Percentiles rank a stretch among this genome's conserved stretches.
phyloP scores from a whole-genome alignment of 768 basidiomycete species.

The Tephrocybe sp. region DNA sequence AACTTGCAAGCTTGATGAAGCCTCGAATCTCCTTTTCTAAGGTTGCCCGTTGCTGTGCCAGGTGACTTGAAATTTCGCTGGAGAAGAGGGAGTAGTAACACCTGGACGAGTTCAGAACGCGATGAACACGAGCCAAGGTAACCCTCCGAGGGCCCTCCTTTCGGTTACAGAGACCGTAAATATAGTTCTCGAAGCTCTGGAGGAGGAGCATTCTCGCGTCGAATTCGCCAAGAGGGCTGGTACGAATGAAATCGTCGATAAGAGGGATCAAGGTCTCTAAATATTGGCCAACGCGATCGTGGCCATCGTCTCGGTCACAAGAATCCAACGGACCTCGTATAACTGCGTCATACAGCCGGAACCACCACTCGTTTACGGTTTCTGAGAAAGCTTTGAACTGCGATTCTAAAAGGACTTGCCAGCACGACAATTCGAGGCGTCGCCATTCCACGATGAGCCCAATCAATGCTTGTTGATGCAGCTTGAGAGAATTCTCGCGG shows the following conservation, averaged over 20 bases:
- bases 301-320: slow-evolving; percentile 32
- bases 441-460: slow-evolving; percentile 86
- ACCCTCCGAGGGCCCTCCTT: slow-evolving; percentile 26
- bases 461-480: slow-evolving; percentile 62
- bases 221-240: slow-evolving; percentile 85
- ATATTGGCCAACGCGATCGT: slow-evolving; percentile 43
- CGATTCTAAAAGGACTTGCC: slow-evolving; percentile 76
- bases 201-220: slow-evolving; percentile 63
- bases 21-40: slow-evolving; percentile 81
- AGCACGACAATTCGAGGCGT: slow-evolving; percentile 82
- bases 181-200: slow-evolving; percentile 58
- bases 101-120: slow-evolving; percentile 59
- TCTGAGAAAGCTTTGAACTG: slow-evolving; percentile 58
- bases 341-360: slow-evolving; percentile 79
- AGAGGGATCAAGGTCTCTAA: slow-evolving; percentile 69
- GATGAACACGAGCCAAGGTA: slow-evolving; percentile 47
- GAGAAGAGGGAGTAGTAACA: slow-evolving; percentile 65
- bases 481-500: slow-evolving; percentile 76
- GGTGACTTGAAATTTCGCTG: slow-evolving; percentile 38
- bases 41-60: slow-evolving; percentile 51
- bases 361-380: slow-evolving; percentile 72
- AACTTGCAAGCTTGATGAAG: slow-evolving; percentile 94
- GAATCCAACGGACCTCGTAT: slow-evolving; percentile 61
- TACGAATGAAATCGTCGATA: slow-evolving; percentile 73
- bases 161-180: slow-evolving; percentile 30